These are phyloP conservation scores for Leucocoprinus sp. DNA, from an alignment of 768 basidiomycete genomes.

Conservation along the genomic window DNA sequence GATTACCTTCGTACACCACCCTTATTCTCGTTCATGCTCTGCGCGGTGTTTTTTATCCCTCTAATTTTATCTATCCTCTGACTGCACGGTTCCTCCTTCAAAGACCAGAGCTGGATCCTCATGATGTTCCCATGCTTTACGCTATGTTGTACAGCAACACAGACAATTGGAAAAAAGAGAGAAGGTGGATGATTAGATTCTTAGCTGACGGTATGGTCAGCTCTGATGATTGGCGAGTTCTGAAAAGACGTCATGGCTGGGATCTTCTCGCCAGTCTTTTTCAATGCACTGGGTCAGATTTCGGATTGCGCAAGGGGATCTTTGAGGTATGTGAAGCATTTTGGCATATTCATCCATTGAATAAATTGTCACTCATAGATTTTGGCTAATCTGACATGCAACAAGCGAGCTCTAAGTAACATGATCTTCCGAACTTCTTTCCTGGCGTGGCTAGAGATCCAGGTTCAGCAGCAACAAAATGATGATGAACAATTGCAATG, in stretches of 20 bases:
- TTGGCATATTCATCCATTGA: background rate
- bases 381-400: conserved; percentile 66
- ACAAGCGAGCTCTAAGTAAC: conserved; percentile 58
- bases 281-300: conserved; percentile 54
- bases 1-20: conserved; percentile 71
- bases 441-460: conserved; percentile 79
- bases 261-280: conserved; percentile 79
- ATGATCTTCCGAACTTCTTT: conserved; percentile 66
- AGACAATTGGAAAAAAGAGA: conserved; percentile 81
- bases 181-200: conserved; percentile 84
- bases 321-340: conserved; percentile 46
- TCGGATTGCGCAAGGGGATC: conserved; percentile 44
- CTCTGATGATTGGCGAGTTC: conserved; percentile 70
- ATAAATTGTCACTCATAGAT: conserved; percentile 33
- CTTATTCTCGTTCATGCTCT: conserved; percentile 80
- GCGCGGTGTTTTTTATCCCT: conserved; percentile 77
- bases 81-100: conserved; percentile 87
- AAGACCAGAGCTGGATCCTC: conserved; percentile 69
- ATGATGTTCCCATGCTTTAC: conserved; percentile 89
- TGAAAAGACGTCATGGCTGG: conserved; percentile 82
- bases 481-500: conserved; percentile 44
- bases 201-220: conserved; percentile 74
- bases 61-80: conserved; percentile 81
- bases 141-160: conserved; percentile 74
- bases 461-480: conserved; percentile 32